Evolutionary conservation across 805 yeast genomes (phyloP).

Genomic region (Ogataea trehalophila): DNA sequence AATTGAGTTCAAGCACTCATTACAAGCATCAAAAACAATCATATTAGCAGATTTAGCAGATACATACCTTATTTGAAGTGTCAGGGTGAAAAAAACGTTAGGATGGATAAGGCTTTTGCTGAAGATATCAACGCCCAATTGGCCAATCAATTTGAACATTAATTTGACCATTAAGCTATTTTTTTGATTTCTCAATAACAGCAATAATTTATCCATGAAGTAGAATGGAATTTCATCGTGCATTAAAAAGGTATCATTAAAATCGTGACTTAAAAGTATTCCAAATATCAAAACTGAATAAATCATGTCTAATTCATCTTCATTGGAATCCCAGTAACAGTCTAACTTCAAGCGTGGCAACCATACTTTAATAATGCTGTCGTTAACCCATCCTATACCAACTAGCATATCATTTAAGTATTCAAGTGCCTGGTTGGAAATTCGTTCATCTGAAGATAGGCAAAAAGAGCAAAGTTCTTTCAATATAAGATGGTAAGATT

Average conservation of each 20-base stretch:
- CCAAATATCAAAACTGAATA: constrained; percentile 12
- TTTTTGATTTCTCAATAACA: constrained; percentile 1
- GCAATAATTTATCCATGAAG: constrained; percentile 3
- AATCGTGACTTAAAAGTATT: constrained; percentile 3
- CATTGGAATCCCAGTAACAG: constrained; percentile 2
- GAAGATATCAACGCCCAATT: constrained; percentile 3
- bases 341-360: background rate
- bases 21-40: constrained; percentile 5
- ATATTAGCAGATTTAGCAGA: constrained; percentile 5
- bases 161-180: constrained; percentile 1
- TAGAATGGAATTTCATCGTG: background rate
- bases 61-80: constrained; percentile 2
- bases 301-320: constrained; percentile 8
- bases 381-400: constrained; percentile 10
- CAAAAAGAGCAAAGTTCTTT: constrained; percentile 10
- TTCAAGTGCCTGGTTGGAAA: constrained; percentile 6
- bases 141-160: constrained; percentile 4
- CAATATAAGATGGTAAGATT: constrained; percentile 1
- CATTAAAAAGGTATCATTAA: background rate
- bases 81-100: background rate
- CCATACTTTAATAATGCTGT: constrained; percentile 7
- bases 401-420: constrained; percentile 12
- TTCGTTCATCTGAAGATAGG: constrained; percentile 1
- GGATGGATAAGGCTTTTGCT: constrained; percentile 4
- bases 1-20: constrained; percentile 11